phyloP scores from a whole-genome alignment of 495 filamentous ascomycete genomes.

The Aspergillus saccharolyticus region DNA sequence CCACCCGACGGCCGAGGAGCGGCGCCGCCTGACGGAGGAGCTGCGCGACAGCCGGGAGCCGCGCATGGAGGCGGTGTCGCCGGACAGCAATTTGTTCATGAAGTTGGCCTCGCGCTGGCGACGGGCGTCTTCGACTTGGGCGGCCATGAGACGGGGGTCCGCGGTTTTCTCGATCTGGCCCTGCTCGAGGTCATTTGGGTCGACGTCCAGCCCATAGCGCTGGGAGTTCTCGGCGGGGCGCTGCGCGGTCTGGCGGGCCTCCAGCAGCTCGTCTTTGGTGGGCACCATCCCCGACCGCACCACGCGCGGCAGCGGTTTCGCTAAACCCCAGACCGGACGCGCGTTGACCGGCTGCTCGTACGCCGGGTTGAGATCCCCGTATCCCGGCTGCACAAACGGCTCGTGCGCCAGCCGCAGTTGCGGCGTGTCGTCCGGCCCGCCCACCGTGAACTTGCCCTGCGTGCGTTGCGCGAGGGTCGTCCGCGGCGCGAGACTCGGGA shows the following conservation, averaged over 20 bases:
- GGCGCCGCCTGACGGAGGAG: constrained; percentile 24
- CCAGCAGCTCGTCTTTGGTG: constrained; percentile 33
- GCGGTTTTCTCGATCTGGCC: constrained; percentile 28
- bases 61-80: constrained; percentile 18
- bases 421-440: constrained; percentile 33
- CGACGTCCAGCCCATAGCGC: constrained; percentile 30
- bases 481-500: constrained; percentile 27
- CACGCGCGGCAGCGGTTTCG: constrained; percentile 45
- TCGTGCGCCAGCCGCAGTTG: constrained; percentile 34
- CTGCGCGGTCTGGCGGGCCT: constrained; percentile 26
- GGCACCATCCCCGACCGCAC: constrained; percentile 44
- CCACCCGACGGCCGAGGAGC: constrained; percentile 17
- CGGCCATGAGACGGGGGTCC: constrained; percentile 38
- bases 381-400: constrained; percentile 41
- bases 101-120: constrained; percentile 38
- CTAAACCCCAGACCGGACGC: constrained; percentile 46
- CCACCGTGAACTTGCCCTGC: constrained; percentile 34
- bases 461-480: constrained; percentile 30
- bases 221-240: constrained; percentile 34
- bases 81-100: constrained; percentile 33
- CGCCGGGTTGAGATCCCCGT: constrained; percentile 41
- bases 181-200: constrained; percentile 37
- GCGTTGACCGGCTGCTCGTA: constrained; percentile 37
- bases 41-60: constrained; percentile 25
- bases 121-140: constrained; percentile 40